These are phyloP conservation scores for Yamadazyma takamatsuzukensis DNA, from an alignment of 805 yeast species.

Conservation along the genomic window DNA sequence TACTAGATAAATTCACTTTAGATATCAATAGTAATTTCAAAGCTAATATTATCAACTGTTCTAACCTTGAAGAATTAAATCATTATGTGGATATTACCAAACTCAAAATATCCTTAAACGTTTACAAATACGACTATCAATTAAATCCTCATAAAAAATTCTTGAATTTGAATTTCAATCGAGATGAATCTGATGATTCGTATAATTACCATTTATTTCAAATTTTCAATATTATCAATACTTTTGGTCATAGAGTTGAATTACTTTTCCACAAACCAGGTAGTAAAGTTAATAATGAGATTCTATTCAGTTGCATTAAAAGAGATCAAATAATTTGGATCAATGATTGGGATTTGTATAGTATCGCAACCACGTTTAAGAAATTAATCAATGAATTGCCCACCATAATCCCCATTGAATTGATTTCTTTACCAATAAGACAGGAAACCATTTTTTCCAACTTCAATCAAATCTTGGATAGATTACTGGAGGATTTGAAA, in stretches of 20 bases:
- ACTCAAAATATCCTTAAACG: conserved; percentile 70
- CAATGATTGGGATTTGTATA: conserved; percentile 53
- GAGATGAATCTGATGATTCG: conserved; percentile 3
- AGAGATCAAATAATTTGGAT: conserved; percentile 53
- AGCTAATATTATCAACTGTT: conserved; percentile 38
- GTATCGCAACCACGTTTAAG: conserved; percentile 46
- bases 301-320: conserved; percentile 47
- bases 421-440: conserved; percentile 50
- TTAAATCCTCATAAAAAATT: conserved; percentile 22
- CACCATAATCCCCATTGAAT: conserved; percentile 50
- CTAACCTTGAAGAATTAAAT: conserved; percentile 51
- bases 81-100: conserved; percentile 68
- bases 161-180: conserved; percentile 2
- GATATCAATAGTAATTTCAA: neutral
- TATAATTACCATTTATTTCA: conserved; percentile 42
- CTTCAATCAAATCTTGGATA: conserved; percentile 8
- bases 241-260: conserved; percentile 41
- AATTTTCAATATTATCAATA: conserved; percentile 44
- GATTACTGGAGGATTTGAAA: conserved; percentile 7
- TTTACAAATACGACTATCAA: conserved; percentile 64
- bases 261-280: conserved; percentile 57
- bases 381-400: conserved; percentile 50
- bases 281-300: conserved; percentile 41
- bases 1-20: conserved; percentile 21
- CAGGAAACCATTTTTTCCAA: conserved; percentile 40